phyloP scores from a whole-genome alignment of 2,329 filamentous ascomycete genomes.

The Harringtonia aguacate region DNA sequence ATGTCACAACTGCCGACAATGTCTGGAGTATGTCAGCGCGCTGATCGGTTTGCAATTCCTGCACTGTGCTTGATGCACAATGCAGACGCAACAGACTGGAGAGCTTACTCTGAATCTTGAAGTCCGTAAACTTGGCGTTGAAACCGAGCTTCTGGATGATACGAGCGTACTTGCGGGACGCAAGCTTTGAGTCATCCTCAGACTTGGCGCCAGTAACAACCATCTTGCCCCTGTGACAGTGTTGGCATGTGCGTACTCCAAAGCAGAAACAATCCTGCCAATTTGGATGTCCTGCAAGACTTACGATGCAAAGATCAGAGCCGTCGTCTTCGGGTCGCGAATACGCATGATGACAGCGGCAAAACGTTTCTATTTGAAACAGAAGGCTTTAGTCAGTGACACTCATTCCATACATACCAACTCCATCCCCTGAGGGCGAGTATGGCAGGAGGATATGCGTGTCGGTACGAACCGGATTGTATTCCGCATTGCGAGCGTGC shows the following conservation, averaged over 20 bases:
- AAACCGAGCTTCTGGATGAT: constrained; percentile 99
- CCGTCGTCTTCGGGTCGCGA: constrained; percentile 96
- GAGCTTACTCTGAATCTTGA: constrained; percentile 81
- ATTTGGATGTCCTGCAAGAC: background rate
- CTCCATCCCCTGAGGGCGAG: background rate
- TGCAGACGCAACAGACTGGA: background rate
- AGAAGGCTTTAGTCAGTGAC: background rate
- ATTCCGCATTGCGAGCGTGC: constrained; percentile 96
- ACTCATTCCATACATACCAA: background rate
- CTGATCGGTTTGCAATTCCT: background rate
- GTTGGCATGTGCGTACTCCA: constrained; percentile 4
- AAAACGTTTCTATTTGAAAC: constrained; percentile 59
- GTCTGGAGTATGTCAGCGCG: constrained; percentile 26
- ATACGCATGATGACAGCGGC: constrained; percentile 99
- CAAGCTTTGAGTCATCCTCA: constrained; percentile 94
- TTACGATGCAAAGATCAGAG: constrained; percentile 73
- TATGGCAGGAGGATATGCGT: background rate
- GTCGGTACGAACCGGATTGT: constrained; percentile 55
- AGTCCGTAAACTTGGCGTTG: constrained; percentile 99
- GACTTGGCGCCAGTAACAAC: constrained; percentile 97
- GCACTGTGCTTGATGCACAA: background rate
- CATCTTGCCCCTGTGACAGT: constrained; percentile 75
- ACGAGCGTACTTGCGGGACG: constrained; percentile 93
- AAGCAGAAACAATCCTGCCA: background rate
- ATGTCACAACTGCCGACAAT: constrained; percentile 98